Base-by-base conservation (phyloP, 2,329 filamentous ascomycete genomes). In the Botrytis fabae region DNA sequence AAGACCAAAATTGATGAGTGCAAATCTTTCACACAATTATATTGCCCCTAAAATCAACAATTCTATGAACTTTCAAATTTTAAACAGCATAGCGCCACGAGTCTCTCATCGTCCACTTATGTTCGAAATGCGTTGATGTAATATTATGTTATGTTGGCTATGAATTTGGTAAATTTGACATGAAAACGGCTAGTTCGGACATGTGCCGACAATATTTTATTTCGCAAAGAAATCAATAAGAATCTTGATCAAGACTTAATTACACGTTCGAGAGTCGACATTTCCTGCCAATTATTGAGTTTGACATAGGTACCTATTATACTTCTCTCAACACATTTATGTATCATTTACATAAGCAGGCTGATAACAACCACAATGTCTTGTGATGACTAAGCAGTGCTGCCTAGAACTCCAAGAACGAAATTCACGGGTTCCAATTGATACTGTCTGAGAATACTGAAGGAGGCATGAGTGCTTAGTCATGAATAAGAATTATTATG, bases 61-160 rank as follows among this genome's bases (percentile, higher is more conserved):
- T n/a, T n/a, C 18, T 2, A 14, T 5, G 0, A 18, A 2, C 12
- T 7, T 16, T n/a, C 12, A n/a, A 40, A 40, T 4, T 54, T 4
- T 54, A 2, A 8, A 28, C 4, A 14, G 28, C 14, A 54, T 18
- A 18, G n/a, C 14, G n/a, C 51, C 18, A 14, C n/a, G 14, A 28
- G 12, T 28, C 5, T 28, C 51, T 54, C n/a, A 54, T 28, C 25
- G 7, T 28, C 3, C 14, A 8, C 14, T 28, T 54, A 18, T 28
- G 51, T 54, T 28, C 25, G 14, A 28, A 14, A 54, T 5, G n/a
- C 28, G 51, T 54, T 54, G 51, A 28, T 18, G n/a, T 28, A 16
- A 25, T 18, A 9, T 18, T 25, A 54, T 18, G n/a, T 28, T 28
- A 54, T 54, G 14, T 4, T 54, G 28, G 51, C 51, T 54, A n/a